Evolutionary conservation across 441 rosid species (phyloP).

Genomic region (Populus hybrid): DNA sequence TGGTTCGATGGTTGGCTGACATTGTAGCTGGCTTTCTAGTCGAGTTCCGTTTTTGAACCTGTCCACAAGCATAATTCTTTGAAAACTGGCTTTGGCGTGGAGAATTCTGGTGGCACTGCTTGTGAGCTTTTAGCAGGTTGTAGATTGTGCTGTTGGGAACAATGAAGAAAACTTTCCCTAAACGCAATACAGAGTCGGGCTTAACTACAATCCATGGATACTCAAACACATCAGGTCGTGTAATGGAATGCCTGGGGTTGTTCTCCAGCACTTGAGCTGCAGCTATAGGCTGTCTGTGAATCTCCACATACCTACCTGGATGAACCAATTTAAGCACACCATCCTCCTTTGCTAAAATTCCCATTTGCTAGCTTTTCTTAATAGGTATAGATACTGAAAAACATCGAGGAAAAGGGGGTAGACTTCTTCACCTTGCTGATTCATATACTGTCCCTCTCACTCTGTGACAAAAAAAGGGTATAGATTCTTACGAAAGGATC

Average conservation of each 20-base stretch:
- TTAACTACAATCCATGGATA: slow-evolving; percentile 49
- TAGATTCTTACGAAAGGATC: slow-evolving; percentile 10
- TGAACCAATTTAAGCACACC: slow-evolving; percentile 42
- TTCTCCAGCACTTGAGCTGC: slow-evolving; percentile 43
- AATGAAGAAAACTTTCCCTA: slow-evolving; percentile 41
- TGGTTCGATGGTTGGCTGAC: slow-evolving; percentile 25
- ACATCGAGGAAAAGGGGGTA: slow-evolving; percentile 20
- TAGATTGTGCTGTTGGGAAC: slow-evolving; percentile 41
- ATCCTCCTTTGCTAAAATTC: slow-evolving; percentile 14
- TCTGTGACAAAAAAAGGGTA: slow-evolving; percentile 19
- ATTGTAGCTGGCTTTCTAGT: slow-evolving; percentile 21
- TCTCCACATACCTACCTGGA: slow-evolving; percentile 40
- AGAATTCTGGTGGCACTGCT: slow-evolving; percentile 13
- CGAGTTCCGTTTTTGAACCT: slow-evolving; percentile 13
- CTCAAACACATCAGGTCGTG: slow-evolving; percentile 42
- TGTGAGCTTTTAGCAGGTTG: slow-evolving; percentile 31
- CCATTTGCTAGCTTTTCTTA: slow-evolving; percentile 14
- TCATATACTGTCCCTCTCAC: slow-evolving; percentile 12
- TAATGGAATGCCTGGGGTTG: slow-evolving; percentile 48
- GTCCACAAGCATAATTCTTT: background rate
- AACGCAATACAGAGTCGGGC: slow-evolving; percentile 32
- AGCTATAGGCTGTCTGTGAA: slow-evolving; percentile 27
- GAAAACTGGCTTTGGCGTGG: slow-evolving; percentile 18
- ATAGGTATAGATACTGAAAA: background rate
- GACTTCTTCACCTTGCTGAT: background rate